Base-by-base conservation (phyloP, 1,139 yeast species). In the Suhomyces bribrorum region DNA sequence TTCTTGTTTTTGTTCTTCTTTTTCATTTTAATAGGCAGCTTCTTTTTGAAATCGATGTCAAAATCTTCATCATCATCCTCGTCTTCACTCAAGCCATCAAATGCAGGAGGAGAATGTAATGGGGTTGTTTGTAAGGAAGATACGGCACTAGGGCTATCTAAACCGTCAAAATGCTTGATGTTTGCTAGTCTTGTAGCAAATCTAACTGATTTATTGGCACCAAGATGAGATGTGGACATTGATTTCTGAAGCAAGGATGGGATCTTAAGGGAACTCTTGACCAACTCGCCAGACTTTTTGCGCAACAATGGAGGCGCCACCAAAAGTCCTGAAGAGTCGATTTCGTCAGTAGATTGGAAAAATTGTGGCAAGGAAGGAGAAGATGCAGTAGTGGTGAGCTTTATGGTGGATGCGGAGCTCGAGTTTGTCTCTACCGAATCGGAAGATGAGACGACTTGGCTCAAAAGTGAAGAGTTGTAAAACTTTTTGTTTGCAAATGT, bases 101-200 rank as follows among this genome's bases (percentile, higher is more conserved):
- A 29, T n/a, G 32, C 33, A 5, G 42, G 38, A 2, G 73, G 73
- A 3, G 73, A 65, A 29, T 60, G 62, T 27, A 57, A 38, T 1
- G 75, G 75, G 16, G 69, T 56, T 44, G 54, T 58, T 22, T 61
- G 61, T 16, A 52, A 47, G 11, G 64, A 57, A 9, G 71, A 64
- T 2, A 71, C 73, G 2, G 65, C 53, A 13, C 62, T 53, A 1
- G 76, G 76, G 32, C 69, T 59, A 32, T 67, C 74, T n/a, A 53
- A 52, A 3, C 73, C 75, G 44, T 69, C 66, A 50, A 71, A 71
- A 60, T 60, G 62, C 49, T 66, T 68, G 46, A 70, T 58, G 35
- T 67, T 65, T 27, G 63, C 62, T 37, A 68, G 56, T 26, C 66
- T 48, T 18, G 63, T 47, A 4, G 73, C 73, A 54, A 68, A 68